Base-by-base conservation (phyloP, 129 eudicot species). In the Centella asiatica region DNA sequence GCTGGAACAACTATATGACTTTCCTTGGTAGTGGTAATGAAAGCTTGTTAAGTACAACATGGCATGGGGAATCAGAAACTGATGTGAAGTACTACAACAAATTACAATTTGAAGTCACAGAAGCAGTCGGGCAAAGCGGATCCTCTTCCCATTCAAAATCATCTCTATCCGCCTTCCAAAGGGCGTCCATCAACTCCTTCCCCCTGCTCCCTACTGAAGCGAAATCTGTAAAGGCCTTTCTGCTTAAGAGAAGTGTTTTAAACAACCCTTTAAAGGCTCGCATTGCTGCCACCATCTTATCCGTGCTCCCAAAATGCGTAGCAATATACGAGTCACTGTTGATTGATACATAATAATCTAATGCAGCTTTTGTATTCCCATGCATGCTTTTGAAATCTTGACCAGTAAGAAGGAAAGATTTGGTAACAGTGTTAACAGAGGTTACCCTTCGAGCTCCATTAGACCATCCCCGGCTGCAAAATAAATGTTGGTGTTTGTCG, bases 251-350 rank as follows among this genome's bases (percentile, higher is more conserved):
- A 18, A 93, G 65, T 10, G 99, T 93, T 64, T 74, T 88, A 60
- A 74, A 74, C 70, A 82, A 67, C 37, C 99, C 96, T 67, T 76
- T 76, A 23, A 66, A 78, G 31, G 99, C 93, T 28, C 96, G 70
- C 96, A 93, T 85, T 20, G 96, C 96, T 2, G 99, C 83, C 50
- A 93, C 99, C 99, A 93, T 93, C 69, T 93, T 93, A 74, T 93
- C 99, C 99, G 88, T 93, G 40, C 88, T 87, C 25, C 96, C 99
- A 33, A 93, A 93, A 73, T 84, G 88, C 0, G 96, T 93, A 9
- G 96, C 99, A 37, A 93, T 68, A 68, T 87, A 93, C 0, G 88
- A 77, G 55, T 93, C 99, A 55, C 99, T 85, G 42, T 75, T 85
- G 23, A 93, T 85, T 15, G 99, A 87, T 44, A 93, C 95, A 46